phyloP scores from a whole-genome alignment of 768 basidiomycete genomes.

The Agaricus sinodeliciosus region DNA sequence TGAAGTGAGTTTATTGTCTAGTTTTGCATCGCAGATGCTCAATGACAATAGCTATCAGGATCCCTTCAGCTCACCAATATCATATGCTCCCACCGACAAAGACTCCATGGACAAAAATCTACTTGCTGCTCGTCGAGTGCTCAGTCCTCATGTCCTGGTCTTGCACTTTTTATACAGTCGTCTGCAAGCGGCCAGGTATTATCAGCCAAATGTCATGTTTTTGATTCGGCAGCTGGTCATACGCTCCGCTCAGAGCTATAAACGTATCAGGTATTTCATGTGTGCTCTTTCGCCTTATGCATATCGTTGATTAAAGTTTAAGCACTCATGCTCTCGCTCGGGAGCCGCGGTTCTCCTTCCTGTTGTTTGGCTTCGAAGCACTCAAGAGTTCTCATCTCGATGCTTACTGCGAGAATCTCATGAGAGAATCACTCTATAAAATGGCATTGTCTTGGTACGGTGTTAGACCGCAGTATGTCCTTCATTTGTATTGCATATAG shows the following conservation, averaged over 20 bases:
- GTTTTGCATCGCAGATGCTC: background rate
- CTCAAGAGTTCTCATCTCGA: constrained; percentile 86
- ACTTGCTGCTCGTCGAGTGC: constrained; percentile 61
- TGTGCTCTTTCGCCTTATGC: background rate
- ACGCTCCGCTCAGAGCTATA: constrained; percentile 66
- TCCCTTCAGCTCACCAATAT: constrained; percentile 81
- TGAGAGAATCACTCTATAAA: constrained; percentile 71
- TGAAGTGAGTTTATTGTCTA: constrained; percentile 58
- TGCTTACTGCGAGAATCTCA: constrained; percentile 64
- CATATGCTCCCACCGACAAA: constrained; percentile 88
- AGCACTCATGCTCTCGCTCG: constrained; percentile 92
- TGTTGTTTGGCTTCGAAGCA: constrained; percentile 90
- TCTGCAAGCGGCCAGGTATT: constrained; percentile 89
- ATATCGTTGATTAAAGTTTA: constrained; percentile 5
- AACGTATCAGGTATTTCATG: constrained; percentile 63
- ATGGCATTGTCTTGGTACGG: constrained; percentile 91
- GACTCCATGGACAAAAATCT: constrained; percentile 70
- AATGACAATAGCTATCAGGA: constrained; percentile 62
- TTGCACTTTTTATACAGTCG: constrained; percentile 87
- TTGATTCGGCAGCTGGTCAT: constrained; percentile 81
- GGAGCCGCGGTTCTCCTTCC: constrained; percentile 83
- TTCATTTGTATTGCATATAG: background rate
- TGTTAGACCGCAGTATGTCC: constrained; percentile 81
- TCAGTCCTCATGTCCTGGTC: constrained; percentile 79
- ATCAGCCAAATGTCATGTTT: constrained; percentile 76